Base-by-base conservation (phyloP, 2,329 filamentous ascomycete genomes). In the Conoideocrella luteorostrata region DNA sequence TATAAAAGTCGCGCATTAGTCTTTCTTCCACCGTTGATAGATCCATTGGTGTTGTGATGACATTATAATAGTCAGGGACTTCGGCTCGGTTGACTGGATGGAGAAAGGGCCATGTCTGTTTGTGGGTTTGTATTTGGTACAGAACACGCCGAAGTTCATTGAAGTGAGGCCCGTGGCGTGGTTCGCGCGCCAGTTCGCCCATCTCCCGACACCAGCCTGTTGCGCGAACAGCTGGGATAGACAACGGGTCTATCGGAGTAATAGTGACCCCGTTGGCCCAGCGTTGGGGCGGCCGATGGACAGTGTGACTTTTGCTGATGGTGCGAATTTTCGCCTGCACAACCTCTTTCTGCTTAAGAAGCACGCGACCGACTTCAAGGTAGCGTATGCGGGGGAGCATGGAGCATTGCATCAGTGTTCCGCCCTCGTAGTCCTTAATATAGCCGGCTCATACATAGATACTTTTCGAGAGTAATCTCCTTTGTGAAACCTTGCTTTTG, bases 401-500 rank as follows among this genome's bases (percentile, higher is more conserved):
- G 41, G 86, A 88, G 60, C 93, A 98, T 68, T 98, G 93, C 93
- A 98, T 98, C 49, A 98, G 95, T 0, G 93, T 98, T 46, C 93
- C 93, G 46, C 93, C 93, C 66, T 98, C 93, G 63, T 98, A 98
- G 62, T 98, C 93, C 63, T 98, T 98, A 71, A 98, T 98, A 58
- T 97, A 98, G 3, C 93, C 93, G n/a, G n/a, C n/a, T n/a, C 93
- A 97, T 97, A 93, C 93, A 98, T 4, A 88, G 82, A 2, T 84
- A 82, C 56, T 83, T 86, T 47, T 93, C 86, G 1, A 98, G 78
- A 0, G 90, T 95, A 51, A 98, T 97, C 56, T 98, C 91, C 63
- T 98, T 98, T 2, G 93, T 97, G 60, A 98, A 98, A 0, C 93
- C 93, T 62, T 98, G 93, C 63, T 98, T 98, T 65, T 97, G 95